Percentiles rank a stretch among this genome's conserved stretches.
Evolutionary conservation across 2,329 filamentous ascomycete species (phyloP).

Genomic region (Torrubiella hemipterigena): DNA sequence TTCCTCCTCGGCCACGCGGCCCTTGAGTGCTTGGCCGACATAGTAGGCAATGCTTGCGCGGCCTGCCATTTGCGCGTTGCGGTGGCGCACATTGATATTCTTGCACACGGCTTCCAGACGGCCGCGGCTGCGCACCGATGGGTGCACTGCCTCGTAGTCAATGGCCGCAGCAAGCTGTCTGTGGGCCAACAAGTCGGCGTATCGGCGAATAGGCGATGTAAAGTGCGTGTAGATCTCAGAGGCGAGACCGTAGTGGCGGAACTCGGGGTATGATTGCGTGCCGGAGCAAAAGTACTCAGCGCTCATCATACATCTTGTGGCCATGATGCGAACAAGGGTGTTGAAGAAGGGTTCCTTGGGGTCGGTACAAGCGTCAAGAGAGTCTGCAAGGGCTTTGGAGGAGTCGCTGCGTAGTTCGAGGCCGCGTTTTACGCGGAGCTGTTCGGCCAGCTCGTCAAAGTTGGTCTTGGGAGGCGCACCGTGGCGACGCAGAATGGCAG

Average conservation of each 20-base stretch:
- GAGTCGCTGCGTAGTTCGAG: slow-evolving; percentile 74
- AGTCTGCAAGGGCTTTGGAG: slow-evolving; percentile 87
- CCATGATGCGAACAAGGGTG: slow-evolving; percentile 92
- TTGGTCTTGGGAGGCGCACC: slow-evolving; percentile 87
- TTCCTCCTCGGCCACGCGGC: slow-evolving; percentile 63
- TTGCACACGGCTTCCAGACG: slow-evolving; percentile 90
- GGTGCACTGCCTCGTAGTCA: slow-evolving; percentile 77
- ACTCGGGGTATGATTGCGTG: slow-evolving; percentile 84
- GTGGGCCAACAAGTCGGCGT: slow-evolving; percentile 92
- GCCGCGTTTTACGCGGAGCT: slow-evolving; percentile 76
- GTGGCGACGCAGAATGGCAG: slow-evolving; percentile 85
- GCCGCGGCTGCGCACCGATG: slow-evolving; percentile 66
- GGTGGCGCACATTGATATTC: slow-evolving; percentile 95
- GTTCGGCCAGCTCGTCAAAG: slow-evolving; percentile 86
- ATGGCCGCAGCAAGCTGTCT: slow-evolving; percentile 92
- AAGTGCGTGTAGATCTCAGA: slow-evolving; percentile 98
- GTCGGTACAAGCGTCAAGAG: slow-evolving; percentile 75
- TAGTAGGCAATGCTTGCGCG: slow-evolving; percentile 95
- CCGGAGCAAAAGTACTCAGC: slow-evolving; percentile 97
- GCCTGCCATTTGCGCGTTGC: slow-evolving; percentile 92
- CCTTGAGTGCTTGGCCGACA: slow-evolving; percentile 90
- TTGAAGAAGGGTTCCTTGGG: slow-evolving; percentile 88
- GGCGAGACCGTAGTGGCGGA: slow-evolving; percentile 92
- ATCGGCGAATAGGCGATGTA: slow-evolving; percentile 91
- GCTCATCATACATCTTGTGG: slow-evolving; percentile 97